Evolutionary conservation across 306 rosid genomes (phyloP), one percentile per base, ranked within the genome.

Genomic region (Rosa chinensis): DNA sequence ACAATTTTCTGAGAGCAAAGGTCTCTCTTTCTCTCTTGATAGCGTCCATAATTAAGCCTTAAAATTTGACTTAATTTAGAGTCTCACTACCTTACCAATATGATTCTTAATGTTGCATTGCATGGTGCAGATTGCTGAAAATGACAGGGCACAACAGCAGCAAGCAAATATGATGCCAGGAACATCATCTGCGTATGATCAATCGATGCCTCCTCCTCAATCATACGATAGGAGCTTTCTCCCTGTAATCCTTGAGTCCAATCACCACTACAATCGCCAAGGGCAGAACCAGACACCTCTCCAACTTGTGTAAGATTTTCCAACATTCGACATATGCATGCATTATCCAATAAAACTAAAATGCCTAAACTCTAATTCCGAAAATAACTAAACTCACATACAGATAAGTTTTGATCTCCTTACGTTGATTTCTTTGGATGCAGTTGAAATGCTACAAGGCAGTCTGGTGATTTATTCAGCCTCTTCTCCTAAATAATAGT

Each of bases 1-100:
- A 94, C 72, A 94, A 91, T 75, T 91, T 82, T 84, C 97, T 92
- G 81, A 80, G 97, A 80, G 89, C 93, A 70, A 91, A 94, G 97
- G 99, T 91, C 2, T 73, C 48, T 35, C 25, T 80, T 62, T 91
- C 2, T 73, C 52, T 35, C 25, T 80, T 63, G 9, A 28, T 59
- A 62, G 9, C 35, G 3, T 25, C n/a, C 50, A 37, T 5, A 6
- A 28, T 64, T 44, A 40, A 21, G 28, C 8, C 61, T 37, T 7
- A 35, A 39, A 21, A 10, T 21, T n/a, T 69, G 32, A 69, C 18
- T 43, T 69, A 21, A 4, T 69, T 21, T 4, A 44, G 53, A 4
- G 20, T 45, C 73, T 5, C 6, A 21, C 4, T 69, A 66, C 55
- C 21, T 11, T 42, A 18, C 23, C 1, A 39, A 72, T 47, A 48